phyloP scores from a whole-genome alignment of 768 basidiomycete species.

The Trametes villosa region DNA sequence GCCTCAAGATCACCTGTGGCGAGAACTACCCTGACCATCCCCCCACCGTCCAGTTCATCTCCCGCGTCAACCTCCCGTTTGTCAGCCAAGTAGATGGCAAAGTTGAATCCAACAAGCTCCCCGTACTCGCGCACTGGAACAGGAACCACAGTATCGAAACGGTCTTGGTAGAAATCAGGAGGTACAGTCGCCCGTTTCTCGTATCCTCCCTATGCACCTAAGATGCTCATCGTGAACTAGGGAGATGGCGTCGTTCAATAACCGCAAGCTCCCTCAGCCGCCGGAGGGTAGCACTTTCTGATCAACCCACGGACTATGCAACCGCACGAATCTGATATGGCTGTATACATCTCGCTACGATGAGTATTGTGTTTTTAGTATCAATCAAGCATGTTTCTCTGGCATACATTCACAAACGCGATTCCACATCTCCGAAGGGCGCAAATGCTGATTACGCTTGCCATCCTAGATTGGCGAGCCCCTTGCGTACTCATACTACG shows the following conservation, averaged over 20 bases:
- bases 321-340: slow-evolving; percentile 1
- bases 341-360: slow-evolving; percentile 20
- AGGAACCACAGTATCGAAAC: slow-evolving; percentile 82
- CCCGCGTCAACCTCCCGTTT: slow-evolving; percentile 92
- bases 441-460: not conserved
- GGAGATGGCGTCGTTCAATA: slow-evolving; percentile 92
- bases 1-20: slow-evolving; percentile 87
- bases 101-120: slow-evolving; percentile 75
- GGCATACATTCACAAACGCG: not conserved
- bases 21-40: slow-evolving; percentile 74
- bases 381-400: slow-evolving; percentile 13
- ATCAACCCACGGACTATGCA: slow-evolving; percentile 3
- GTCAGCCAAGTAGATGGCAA: slow-evolving; percentile 76
- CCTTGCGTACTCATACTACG: not conserved
- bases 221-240: too few species aligned
- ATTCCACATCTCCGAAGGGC: not conserved
- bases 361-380: slow-evolving; percentile 26
- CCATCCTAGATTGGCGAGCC: not conserved
- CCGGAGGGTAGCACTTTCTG: slow-evolving; percentile 82
- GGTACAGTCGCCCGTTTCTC: slow-evolving; percentile 45
- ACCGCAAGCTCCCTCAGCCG: slow-evolving; percentile 94
- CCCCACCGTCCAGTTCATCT: slow-evolving; percentile 84
- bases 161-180: slow-evolving; percentile 90
- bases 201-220: too few species aligned
- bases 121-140: slow-evolving; percentile 76